Conservation (phyloP, 352 stramenopile species). For the Globisporangium viniferum region DNA sequence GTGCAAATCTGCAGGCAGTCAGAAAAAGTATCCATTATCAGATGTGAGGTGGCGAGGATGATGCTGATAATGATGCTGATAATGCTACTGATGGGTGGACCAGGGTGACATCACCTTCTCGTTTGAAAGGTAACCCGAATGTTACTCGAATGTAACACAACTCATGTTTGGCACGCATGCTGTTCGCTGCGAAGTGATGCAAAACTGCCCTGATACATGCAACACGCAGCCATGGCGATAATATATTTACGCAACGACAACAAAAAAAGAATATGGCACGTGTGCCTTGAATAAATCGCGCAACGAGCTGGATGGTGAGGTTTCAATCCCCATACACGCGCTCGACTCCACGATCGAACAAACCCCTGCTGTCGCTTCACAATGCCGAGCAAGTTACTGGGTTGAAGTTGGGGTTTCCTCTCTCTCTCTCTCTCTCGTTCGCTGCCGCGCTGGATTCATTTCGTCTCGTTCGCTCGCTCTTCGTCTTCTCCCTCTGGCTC, state of each 20-base stretch:
- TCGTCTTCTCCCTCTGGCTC: not conserved
- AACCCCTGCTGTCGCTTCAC: not conserved
- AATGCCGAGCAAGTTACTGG: not conserved
- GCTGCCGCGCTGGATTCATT: not conserved
- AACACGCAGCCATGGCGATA: not conserved
- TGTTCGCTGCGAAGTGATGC: not conserved
- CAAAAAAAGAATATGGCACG: not conserved
- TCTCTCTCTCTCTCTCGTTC: not conserved
- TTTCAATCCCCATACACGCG: not conserved
- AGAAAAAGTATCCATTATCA: slow-evolving; percentile 12
- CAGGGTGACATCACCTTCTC: not conserved
- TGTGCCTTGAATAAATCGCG: not conserved
- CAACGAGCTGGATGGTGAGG: not conserved
- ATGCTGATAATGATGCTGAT: not conserved
- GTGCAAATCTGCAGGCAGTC: not conserved
- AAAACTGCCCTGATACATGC: not conserved
- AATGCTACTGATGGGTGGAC: not conserved
- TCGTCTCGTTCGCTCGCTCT: not conserved
- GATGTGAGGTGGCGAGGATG: not conserved
- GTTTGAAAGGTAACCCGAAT: not conserved
- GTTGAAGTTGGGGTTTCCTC: not conserved
- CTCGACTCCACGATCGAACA: not conserved
- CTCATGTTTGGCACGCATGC: not conserved
- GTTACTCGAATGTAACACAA: not conserved
- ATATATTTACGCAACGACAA: slow-evolving; percentile 8